Conservation (phyloP, 306 rosid genomes). For the Cucurbita argyrosperma region DNA sequence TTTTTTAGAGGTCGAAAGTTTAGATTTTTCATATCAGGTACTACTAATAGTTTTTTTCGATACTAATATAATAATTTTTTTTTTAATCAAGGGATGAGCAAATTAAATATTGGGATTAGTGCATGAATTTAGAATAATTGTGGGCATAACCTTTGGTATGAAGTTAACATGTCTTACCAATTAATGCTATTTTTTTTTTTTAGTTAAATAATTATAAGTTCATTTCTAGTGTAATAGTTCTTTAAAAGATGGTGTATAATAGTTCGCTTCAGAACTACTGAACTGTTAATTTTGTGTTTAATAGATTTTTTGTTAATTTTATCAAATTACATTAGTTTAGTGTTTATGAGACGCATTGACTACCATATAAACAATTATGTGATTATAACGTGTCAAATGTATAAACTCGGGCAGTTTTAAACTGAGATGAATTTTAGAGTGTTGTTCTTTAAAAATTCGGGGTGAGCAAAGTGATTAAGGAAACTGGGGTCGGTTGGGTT, state of each 20-base stretch:
- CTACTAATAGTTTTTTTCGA: too few species aligned
- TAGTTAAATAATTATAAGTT: too few species aligned
- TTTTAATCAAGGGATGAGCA: neutral
- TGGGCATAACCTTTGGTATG: neutral
- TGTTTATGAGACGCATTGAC: neutral
- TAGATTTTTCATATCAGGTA: too few species aligned
- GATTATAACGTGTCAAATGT: neutral
- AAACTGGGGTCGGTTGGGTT: neutral
- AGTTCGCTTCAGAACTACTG: too few species aligned
- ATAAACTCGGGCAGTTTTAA: neutral
- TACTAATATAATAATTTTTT: too few species aligned
- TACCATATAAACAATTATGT: neutral
- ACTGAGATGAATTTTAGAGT: neutral
- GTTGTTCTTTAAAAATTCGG: neutral
- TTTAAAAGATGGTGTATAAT: too few species aligned
- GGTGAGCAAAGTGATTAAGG: neutral
- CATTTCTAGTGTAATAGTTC: too few species aligned
- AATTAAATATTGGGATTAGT: neutral
- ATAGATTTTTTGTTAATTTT: neutral
- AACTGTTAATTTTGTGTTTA: too few species aligned
- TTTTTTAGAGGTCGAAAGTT: too few species aligned
- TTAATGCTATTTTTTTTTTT: neutral
- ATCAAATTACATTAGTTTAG: neutral
- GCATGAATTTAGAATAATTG: neutral
- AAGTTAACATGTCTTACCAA: neutral